phyloP scores from a whole-genome alignment of 1,284 basidiomycete species.

The Phellopilus nigrolimitatus region DNA sequence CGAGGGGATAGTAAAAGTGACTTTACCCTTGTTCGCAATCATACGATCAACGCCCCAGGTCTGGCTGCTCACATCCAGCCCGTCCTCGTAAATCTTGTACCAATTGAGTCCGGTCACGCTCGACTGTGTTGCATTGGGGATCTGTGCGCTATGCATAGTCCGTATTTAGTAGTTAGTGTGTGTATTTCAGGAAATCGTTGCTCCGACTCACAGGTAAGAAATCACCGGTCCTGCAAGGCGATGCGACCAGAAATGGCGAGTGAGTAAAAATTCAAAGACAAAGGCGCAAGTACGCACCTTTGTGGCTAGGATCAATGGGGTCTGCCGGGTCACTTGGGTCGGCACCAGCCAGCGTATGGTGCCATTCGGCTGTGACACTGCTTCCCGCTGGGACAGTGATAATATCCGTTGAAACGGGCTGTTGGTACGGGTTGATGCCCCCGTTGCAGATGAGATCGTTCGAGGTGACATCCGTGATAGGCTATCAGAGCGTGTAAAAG shows the following conservation, averaged over 20 bases:
- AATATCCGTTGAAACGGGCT: constrained; percentile 44
- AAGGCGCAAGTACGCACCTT: constrained; percentile 26
- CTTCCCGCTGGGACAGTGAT: constrained; percentile 48
- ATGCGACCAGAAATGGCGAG: not conserved
- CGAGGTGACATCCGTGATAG: constrained; percentile 49
- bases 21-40: constrained; percentile 49
- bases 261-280: not conserved
- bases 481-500: constrained; percentile 29
- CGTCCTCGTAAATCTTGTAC: constrained; percentile 42
- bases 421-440: constrained; percentile 55
- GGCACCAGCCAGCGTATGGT: constrained; percentile 44
- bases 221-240: constrained; percentile 46
- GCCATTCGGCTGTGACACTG: constrained; percentile 49
- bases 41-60: constrained; percentile 46
- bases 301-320: constrained; percentile 49
- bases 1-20: constrained; percentile 45
- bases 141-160: constrained; percentile 36
- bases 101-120: constrained; percentile 27
- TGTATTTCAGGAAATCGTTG: not conserved
- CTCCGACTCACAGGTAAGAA: constrained; percentile 41
- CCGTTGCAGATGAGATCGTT: constrained; percentile 59
- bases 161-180: constrained; percentile 6
- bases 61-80: constrained; percentile 30
- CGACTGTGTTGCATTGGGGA: constrained; percentile 40
- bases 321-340: constrained; percentile 41